Evolutionary conservation across 805 yeast genomes (phyloP), one percentile per base, ranked within the genome.

Genomic region (Cyberlindnera nakhonratchasimensis): DNA sequence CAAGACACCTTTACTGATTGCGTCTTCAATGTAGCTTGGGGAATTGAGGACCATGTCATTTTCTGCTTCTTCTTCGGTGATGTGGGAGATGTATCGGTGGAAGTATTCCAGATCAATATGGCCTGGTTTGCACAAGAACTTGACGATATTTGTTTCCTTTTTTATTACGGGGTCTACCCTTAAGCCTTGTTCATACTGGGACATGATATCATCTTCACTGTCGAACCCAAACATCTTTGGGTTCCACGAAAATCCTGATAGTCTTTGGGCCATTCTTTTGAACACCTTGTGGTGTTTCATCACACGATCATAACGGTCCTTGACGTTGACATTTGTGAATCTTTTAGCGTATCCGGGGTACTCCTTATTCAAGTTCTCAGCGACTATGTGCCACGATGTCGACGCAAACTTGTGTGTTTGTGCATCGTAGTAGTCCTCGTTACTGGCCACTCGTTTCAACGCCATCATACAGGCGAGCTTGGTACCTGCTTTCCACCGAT

Each of bases 401-500:
- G 55, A 44, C 18, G 43, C 42, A 34, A 47, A 56, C 25, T 44
- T 52, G 14, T 46, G 46, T 4, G 37, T 38, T 2, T 33, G 13
- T 2, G 37, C 28, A 23, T 56, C 55, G 19, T 45, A 56, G 36
- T 40, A 53, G 5, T 48, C 53, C n/a, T 51, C 44, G 30, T 53
- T 53, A 2, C 42, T 19, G 2, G 51, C 33, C 2, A 52, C 44
- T 21, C 47, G 19, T 21, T 47, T 53, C 24, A 56, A 30, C 2
- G 51, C 50, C 49, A 56, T 56, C 55, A 56, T 55, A 38, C 61
- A 54, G 1, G 61, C 61, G 14, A 56, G 33, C 32, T 56, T 56
- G 6, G 55, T 55, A 18, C 59, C 56, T 1, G 61, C 58, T 43
- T 53, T 57, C 61, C 61, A 57, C 21, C 61, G 34, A 32, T 55